Conservation (phyloP, 1,284 basidiomycete genomes). For the Irpex sp. region DNA sequence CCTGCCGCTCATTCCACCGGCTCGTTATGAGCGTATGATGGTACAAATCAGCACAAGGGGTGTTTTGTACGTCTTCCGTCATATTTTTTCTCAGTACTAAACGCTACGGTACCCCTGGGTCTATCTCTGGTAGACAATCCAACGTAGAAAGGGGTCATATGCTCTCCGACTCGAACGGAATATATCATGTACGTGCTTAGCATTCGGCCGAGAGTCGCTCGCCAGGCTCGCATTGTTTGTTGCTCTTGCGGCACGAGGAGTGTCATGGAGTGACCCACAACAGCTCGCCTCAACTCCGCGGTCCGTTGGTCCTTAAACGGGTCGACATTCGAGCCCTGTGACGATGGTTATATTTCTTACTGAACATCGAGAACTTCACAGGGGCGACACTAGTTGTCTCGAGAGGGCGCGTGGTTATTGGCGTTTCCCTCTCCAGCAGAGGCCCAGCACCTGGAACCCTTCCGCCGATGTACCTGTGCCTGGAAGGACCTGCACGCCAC, state of each 20-base stretch:
- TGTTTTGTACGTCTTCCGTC: neutral
- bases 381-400: too few species aligned
- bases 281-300: too few species aligned
- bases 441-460: neutral
- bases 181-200: neutral
- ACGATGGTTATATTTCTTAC: too few species aligned
- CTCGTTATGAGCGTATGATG: neutral
- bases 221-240: neutral
- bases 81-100: neutral
- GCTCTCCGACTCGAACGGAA: neutral
- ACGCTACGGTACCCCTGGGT: too few species aligned
- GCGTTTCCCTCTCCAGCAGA: too few species aligned
- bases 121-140: too few species aligned
- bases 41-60: neutral
- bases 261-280: too few species aligned
- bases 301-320: too few species aligned
- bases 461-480: neutral
- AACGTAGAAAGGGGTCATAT: neutral
- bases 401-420: too few species aligned
- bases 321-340: too few species aligned
- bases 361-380: too few species aligned
- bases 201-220: neutral
- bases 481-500: neutral
- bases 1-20: neutral
- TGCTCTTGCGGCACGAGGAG: too few species aligned